These are phyloP conservation scores for Stachybotrys elegans DNA, from an alignment of 2,329 filamentous ascomycete genomes.

Conservation along the genomic window DNA sequence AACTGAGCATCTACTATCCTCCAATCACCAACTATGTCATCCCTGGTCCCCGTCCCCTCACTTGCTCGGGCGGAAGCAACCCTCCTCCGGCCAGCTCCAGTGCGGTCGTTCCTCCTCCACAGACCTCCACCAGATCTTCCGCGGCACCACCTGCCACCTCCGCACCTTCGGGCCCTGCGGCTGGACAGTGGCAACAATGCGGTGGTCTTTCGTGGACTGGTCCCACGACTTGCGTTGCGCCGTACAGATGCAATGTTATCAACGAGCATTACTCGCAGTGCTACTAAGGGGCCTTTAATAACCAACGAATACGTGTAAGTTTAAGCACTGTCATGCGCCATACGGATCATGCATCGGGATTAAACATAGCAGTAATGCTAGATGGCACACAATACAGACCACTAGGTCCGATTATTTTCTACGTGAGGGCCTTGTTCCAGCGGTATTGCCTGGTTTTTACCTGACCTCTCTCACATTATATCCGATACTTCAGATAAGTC, in stretches of 20 bases:
- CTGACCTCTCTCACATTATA: too few relatives aligned
- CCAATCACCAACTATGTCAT: conserved; percentile 18
- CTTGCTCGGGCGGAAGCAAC: conserved; percentile 9
- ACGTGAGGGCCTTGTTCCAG: too few relatives aligned
- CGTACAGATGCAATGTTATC: conserved; percentile 2
- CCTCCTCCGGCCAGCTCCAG: not conserved
- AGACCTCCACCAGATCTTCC: not conserved
- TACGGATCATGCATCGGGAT: too few relatives aligned
- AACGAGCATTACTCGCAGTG: conserved; percentile 3
- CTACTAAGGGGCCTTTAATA: not conserved
- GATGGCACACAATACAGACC: too few relatives aligned
- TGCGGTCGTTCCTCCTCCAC: not conserved
- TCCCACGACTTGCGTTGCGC: conserved; percentile 1
- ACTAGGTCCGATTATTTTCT: too few relatives aligned
- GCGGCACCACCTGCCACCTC: not conserved
- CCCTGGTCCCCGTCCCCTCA: conserved; percentile 18
- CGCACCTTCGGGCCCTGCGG: not conserved
- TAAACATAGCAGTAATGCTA: too few relatives aligned
- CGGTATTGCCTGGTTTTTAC: too few relatives aligned
- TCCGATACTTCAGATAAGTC: too few relatives aligned
- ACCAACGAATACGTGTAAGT: too few relatives aligned
- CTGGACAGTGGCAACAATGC: conserved; percentile 1
- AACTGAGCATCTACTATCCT: conserved; percentile 20
- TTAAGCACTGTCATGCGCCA: too few relatives aligned
- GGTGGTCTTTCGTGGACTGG: not conserved